Conservation (phyloP, 164 flowering plant species). For the Stephania japonica region DNA sequence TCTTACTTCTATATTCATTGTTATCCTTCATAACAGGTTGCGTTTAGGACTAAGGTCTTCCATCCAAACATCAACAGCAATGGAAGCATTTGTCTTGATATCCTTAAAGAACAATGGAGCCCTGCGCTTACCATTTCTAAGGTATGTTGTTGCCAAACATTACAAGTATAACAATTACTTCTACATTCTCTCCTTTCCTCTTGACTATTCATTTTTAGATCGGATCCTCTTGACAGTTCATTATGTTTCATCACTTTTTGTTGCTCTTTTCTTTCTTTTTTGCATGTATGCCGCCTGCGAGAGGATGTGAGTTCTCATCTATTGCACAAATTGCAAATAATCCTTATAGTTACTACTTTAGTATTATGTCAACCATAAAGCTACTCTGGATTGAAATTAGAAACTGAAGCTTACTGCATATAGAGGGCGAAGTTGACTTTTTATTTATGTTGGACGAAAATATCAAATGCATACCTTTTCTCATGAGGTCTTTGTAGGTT, state of each 20-base stretch:
- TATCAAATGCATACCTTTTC: too few relatives aligned
- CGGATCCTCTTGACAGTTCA: background rate
- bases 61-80: constrained; percentile 1
- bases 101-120: constrained; percentile 2
- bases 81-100: constrained; percentile 1
- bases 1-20: background rate
- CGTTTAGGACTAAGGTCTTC: background rate
- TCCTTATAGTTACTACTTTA: background rate
- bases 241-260: background rate
- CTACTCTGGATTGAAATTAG: background rate
- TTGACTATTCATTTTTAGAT: background rate
- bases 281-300: too few relatives aligned
- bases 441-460: too few relatives aligned
- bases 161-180: background rate
- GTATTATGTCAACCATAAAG: background rate
- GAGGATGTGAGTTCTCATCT: background rate
- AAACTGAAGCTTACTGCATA: background rate
- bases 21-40: background rate
- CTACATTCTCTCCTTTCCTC: background rate
- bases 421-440: background rate
- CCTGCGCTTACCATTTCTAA: constrained; percentile 3
- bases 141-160: background rate
- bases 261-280: too few relatives aligned
- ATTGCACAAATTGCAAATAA: too few relatives aligned
- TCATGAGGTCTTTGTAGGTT: too few relatives aligned